Conservation (phyloP, 2,329 filamentous ascomycete genomes). For the Alternaria viburni region DNA sequence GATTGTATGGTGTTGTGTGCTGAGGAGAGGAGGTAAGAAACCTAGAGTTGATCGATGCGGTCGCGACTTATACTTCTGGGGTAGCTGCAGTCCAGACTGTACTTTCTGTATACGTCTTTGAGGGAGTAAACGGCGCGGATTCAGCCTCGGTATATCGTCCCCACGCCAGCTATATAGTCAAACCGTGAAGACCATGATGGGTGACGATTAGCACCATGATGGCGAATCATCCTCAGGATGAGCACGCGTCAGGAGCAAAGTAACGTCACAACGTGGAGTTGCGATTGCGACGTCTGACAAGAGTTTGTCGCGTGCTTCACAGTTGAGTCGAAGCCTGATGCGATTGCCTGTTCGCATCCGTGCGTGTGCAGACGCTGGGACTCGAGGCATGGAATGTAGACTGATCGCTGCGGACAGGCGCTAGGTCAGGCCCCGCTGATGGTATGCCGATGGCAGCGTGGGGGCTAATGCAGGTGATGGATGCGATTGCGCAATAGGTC, state of each 20-base stretch:
- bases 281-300: background rate
- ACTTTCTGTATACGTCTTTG: background rate
- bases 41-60: background rate
- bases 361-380: background rate
- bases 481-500: conserved; percentile 12
- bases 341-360: background rate
- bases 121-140: background rate
- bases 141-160: conserved; percentile 1
- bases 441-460: background rate
- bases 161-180: conserved; percentile 7
- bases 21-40: background rate
- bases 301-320: conserved; percentile 2
- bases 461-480: conserved; percentile 1
- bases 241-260: background rate
- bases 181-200: conserved; percentile 37
- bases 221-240: conserved; percentile 16
- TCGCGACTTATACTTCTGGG: background rate
- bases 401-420: background rate
- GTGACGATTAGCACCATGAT: conserved; percentile 32
- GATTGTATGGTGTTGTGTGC: background rate
- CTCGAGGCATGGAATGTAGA: conserved; percentile 1
- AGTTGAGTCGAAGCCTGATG: background rate
- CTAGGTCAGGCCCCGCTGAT: background rate
- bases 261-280: background rate
- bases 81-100: background rate